A percentile compares a stretch with the other conserved stretches of the same genome.
phyloP scores from a whole-genome alignment of 495 filamentous ascomycete species.

The Lophiotrema nucula region DNA sequence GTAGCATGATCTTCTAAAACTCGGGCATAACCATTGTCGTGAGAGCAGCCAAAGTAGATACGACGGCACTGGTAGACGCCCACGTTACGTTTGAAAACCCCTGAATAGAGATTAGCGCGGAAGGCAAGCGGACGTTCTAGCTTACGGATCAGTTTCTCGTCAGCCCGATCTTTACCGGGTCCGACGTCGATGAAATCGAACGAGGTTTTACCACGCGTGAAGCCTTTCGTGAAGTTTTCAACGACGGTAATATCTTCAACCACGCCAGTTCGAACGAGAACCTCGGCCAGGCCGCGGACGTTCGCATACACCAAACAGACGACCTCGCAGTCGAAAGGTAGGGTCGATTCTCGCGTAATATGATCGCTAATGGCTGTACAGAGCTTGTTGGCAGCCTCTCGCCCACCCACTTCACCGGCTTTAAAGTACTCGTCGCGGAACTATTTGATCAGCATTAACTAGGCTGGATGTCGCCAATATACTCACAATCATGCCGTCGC shows the following conservation, averaged over 20 bases:
- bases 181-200: conserved; percentile 80
- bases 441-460: conserved; percentile 26
- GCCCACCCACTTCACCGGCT: conserved; percentile 68
- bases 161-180: conserved; percentile 63
- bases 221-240: conserved; percentile 70
- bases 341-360: conserved; percentile 47
- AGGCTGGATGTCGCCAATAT: too few relatives aligned
- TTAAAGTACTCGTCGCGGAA: conserved; percentile 67
- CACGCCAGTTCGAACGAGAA: conserved; percentile 57
- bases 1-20: conserved; percentile 64
- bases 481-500: conserved; percentile 69
- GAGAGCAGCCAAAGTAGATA: conserved; percentile 74
- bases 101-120: conserved; percentile 46
- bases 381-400: conserved; percentile 64
- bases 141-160: conserved; percentile 75
- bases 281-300: conserved; percentile 60
- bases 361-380: conserved; percentile 52
- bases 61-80: conserved; percentile 77
- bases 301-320: conserved; percentile 70
- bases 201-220: conserved; percentile 66
- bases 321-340: conserved; percentile 58
- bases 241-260: conserved; percentile 53
- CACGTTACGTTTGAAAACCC: conserved; percentile 65
- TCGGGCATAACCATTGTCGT: conserved; percentile 69
- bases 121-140: too few relatives aligned